These are phyloP conservation scores for Rhodotorula sp. DNA, from an alignment of 1,284 basidiomycete genomes.

Conservation along the genomic window DNA sequence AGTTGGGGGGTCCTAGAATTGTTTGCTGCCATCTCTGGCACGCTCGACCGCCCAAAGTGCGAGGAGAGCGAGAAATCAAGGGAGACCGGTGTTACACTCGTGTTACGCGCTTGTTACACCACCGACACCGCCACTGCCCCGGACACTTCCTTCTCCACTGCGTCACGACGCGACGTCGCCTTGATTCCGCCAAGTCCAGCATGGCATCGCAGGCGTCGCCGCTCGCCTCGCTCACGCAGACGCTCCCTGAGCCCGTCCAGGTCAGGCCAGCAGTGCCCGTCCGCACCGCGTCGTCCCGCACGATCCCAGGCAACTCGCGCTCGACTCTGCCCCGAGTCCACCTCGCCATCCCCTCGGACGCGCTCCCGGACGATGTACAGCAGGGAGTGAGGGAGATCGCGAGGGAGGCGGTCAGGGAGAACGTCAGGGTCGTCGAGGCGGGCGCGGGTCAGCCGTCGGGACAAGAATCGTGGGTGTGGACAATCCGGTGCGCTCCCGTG, in stretches of 20 bases:
- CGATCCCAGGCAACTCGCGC: constrained; percentile 15
- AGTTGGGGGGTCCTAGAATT: too few species aligned
- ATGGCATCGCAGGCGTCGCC: constrained; percentile 16
- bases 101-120: too few species aligned
- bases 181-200: not conserved
- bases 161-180: too few species aligned
- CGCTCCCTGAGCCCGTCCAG: constrained; percentile 3
- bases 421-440: constrained; percentile 24
- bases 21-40: too few species aligned
- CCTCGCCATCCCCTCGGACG: constrained; percentile 2
- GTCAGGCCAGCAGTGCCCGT: constrained; percentile 13
- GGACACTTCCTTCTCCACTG: too few species aligned
- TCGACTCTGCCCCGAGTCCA: constrained; percentile 26
- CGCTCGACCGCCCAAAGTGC: too few species aligned
- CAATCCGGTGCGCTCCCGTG: constrained; percentile 18
- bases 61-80: too few species aligned
- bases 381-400: constrained; percentile 24
- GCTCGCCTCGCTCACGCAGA: constrained; percentile 13
- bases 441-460: not conserved
- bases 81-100: too few species aligned
- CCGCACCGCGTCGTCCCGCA: constrained; percentile 17
- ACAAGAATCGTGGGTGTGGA: constrained; percentile 1
- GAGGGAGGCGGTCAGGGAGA: constrained; percentile 6
- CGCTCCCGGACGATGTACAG: constrained; percentile 12
- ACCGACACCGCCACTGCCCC: too few species aligned